phyloP scores from a whole-genome alignment of 306 rosid species.

The Fragaria nilgerrensis region DNA sequence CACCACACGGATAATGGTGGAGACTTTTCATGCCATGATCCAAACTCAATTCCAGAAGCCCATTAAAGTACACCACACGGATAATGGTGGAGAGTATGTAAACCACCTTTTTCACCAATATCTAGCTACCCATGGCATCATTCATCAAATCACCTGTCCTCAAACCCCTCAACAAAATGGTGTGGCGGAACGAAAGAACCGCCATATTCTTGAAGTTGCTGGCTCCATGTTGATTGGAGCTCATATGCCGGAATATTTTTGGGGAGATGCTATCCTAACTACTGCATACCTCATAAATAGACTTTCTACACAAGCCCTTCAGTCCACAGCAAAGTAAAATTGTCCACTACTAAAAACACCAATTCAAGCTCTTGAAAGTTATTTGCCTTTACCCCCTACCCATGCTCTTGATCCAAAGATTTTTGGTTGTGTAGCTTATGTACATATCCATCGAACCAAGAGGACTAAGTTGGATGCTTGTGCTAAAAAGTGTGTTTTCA shows the following conservation, averaged over 20 bases:
- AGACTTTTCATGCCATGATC: background rate
- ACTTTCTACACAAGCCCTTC: background rate
- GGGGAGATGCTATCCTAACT: background rate
- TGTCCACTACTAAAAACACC: background rate
- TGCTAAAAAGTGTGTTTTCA: background rate
- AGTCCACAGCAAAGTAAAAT: background rate
- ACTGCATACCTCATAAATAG: background rate
- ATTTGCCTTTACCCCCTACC: background rate
- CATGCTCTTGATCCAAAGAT: background rate
- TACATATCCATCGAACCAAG: background rate
- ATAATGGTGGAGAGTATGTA: conserved; percentile 12
- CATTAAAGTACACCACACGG: background rate
- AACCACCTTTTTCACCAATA: background rate
- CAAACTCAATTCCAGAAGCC: background rate
- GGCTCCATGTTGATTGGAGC: background rate
- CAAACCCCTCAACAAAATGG: background rate
- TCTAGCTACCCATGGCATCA: background rate
- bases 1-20: background rate
- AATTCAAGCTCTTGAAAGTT: background rate
- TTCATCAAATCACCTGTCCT: conserved; percentile 1
- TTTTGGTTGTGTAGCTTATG: background rate
- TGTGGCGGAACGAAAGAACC: conserved; percentile 1
- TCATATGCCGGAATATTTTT: background rate
- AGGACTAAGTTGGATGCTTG: background rate
- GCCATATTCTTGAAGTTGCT: background rate